Percentiles rank a stretch among this genome's conserved stretches.
Conservation (phyloP, 768 basidiomycete genomes). For the Suillus discolor region DNA sequence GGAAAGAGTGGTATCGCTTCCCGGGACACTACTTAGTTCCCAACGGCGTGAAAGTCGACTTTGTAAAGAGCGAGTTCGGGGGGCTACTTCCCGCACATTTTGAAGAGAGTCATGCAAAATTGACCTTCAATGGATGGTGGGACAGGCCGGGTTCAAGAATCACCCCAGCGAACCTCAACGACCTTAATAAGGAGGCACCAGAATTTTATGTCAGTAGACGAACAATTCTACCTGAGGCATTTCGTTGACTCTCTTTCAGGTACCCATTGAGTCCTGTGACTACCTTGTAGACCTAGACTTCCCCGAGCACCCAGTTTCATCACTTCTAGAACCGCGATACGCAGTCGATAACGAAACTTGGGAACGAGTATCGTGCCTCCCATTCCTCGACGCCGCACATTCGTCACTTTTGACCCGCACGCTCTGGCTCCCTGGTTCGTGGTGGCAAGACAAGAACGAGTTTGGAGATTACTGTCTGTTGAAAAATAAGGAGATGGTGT, state of each 20-base stretch:
- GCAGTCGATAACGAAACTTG: conserved; percentile 64
- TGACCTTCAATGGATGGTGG: conserved; percentile 18
- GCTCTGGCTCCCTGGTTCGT: conserved; percentile 76
- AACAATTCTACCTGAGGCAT: conserved; percentile 5
- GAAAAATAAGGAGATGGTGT: conserved; percentile 50
- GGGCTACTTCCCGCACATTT: conserved; percentile 91
- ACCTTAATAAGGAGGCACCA: conserved; percentile 78
- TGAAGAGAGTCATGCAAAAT: conserved; percentile 26
- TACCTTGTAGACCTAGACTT: conserved; percentile 93
- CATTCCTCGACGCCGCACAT: conserved; percentile 82
- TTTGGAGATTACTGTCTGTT: conserved; percentile 94
- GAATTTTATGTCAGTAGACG: conserved; percentile 71
- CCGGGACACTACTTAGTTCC: conserved; percentile 90
- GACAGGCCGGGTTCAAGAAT: conserved; percentile 59
- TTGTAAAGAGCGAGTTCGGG: conserved; percentile 89
- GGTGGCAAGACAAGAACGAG: conserved; percentile 69
- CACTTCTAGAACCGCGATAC: conserved; percentile 79
- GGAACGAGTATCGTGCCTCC: conserved; percentile 79
- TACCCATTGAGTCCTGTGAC: conserved; percentile 73
- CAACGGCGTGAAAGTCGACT: conserved; percentile 77
- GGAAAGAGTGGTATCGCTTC: conserved; percentile 97
- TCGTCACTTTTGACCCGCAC: conserved; percentile 74
- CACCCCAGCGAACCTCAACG: conserved; percentile 75
- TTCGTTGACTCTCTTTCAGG: conserved; percentile 43
- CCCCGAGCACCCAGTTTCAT: conserved; percentile 61